Conservation (phyloP, 257 asterid species). For the Sherardia arvensis region DNA sequence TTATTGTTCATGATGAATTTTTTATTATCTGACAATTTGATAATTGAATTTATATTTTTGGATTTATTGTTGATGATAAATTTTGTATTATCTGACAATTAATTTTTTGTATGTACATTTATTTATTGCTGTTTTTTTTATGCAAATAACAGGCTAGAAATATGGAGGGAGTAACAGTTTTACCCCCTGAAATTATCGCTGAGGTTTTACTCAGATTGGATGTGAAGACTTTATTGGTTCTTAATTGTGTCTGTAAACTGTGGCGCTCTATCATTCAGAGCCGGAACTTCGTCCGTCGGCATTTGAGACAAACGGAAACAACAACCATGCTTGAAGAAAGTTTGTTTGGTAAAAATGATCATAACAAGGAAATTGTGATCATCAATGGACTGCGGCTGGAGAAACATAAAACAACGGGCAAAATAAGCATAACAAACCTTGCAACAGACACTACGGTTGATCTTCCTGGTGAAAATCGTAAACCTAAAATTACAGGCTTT, state of each 20-base stretch:
- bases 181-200: slow-evolving; percentile 11
- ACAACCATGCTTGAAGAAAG: too few species aligned
- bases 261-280: slow-evolving; percentile 15
- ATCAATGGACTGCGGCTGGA: background rate
- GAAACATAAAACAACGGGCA: background rate
- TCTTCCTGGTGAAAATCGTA: background rate
- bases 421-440: background rate
- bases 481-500: background rate
- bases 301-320: background rate
- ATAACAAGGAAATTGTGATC: too few species aligned
- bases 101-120: too few species aligned
- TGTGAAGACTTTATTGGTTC: background rate
- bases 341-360: too few species aligned
- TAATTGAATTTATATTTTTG: too few species aligned
- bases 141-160: too few species aligned
- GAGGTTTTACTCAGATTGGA: slow-evolving; percentile 18
- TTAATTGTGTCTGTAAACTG: slow-evolving; percentile 10
- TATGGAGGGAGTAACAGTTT: too few species aligned
- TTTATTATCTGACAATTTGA: too few species aligned
- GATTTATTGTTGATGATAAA: too few species aligned
- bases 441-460: slow-evolving; percentile 1
- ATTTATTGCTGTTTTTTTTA: too few species aligned
- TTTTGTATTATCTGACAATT: too few species aligned
- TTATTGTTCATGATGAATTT: too few species aligned
- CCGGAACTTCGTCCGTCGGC: slow-evolving; percentile 12